A percentile compares a stretch with the other conserved stretches of the same genome.
These are phyloP conservation scores for Saccharomycopsis sp. DNA, from an alignment of 805 yeast genomes.

Conservation along the genomic window DNA sequence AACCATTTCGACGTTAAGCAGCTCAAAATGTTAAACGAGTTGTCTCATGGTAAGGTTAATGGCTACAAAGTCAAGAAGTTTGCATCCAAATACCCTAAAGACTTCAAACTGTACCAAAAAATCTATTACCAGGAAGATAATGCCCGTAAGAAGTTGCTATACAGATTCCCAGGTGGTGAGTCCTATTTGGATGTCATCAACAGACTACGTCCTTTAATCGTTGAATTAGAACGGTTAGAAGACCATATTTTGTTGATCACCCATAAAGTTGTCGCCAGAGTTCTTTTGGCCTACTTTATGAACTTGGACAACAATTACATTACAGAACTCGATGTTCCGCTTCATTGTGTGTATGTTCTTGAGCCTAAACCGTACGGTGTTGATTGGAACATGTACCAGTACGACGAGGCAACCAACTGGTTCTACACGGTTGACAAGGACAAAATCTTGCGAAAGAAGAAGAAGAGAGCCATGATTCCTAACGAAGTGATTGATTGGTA, in stretches of 20 bases:
- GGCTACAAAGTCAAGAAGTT: conserved; percentile 89
- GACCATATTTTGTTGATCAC: conserved; percentile 79
- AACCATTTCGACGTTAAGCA: conserved; percentile 72
- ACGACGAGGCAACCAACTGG: conserved; percentile 69
- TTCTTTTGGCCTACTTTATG: conserved; percentile 81
- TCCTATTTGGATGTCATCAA: conserved; percentile 90
- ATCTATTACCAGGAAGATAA: conserved; percentile 25
- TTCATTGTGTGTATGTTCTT: conserved; percentile 82
- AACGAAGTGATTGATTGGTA: conserved; percentile 5
- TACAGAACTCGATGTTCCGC: conserved; percentile 87
- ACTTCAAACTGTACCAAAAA: conserved; percentile 44
- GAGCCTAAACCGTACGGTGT: conserved; percentile 96
- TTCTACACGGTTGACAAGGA: conserved; percentile 56
- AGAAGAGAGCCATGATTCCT: conserved; percentile 15
- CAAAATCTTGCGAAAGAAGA: conserved; percentile 38
- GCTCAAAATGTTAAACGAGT: conserved; percentile 88
- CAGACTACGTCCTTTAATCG: conserved; percentile 80
- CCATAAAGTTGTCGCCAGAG: conserved; percentile 87
- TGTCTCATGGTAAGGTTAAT: conserved; percentile 88
- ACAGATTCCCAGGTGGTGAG: conserved; percentile 94
- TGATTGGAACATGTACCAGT: conserved; percentile 85
- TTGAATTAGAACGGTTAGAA: conserved; percentile 86
- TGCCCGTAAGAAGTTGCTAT: conserved; percentile 61
- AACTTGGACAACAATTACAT: conserved; percentile 74
- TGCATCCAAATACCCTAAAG: conserved; percentile 62